Evolutionary conservation across 106 monocot genomes (phyloP), one percentile per base, ranked within the genome.

Genomic region (Dendrobium nobile): DNA sequence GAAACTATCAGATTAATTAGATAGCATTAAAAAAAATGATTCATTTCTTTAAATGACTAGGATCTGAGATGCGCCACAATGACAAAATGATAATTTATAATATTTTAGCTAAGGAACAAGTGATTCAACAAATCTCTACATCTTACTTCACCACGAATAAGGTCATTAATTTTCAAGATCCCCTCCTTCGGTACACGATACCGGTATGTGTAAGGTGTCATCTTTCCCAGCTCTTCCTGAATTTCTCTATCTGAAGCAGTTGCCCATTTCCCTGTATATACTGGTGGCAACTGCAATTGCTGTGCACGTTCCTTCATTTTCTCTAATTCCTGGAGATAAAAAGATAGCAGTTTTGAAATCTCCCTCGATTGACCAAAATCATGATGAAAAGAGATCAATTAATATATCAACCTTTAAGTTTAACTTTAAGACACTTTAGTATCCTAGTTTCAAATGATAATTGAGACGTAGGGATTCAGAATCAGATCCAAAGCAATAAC

Each of bases 171-270:
- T 81, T 91, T 95, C 85, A 99, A 40, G 15, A 9, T 82, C 48
- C 98, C 98, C 88, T 95, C 89, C 75, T 91, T 91, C 7, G 98
- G 98, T 37, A 95, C 98, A 84, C 90, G 95, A 67, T 95, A 99
- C 41, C 98, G 95, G 48, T 95, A 99, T 28, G 98, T 99, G 54
- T 83, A 95, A 83, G 93, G 95, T 22, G 95, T 99, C 77, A 91
- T 92, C 78, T 88, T 93, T 43, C 67, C 89, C 83, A 99, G 83
- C 77, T 95, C 91, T 78, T 91, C 82, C n/a, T 95, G 79, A 75
- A 93, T 68, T 86, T 95, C 98, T 84, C 76, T 77, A 27, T 91
- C 90, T 78, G 93, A 87, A 51, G 98, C 98, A 80, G 85, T 90
- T 8, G 87, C 88, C 98, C 98, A 99, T 78, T 99, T 99, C 68